These are phyloP conservation scores for Silene conica DNA, from an alignment of 148 eudicot genomes.

Conservation along the genomic window DNA sequence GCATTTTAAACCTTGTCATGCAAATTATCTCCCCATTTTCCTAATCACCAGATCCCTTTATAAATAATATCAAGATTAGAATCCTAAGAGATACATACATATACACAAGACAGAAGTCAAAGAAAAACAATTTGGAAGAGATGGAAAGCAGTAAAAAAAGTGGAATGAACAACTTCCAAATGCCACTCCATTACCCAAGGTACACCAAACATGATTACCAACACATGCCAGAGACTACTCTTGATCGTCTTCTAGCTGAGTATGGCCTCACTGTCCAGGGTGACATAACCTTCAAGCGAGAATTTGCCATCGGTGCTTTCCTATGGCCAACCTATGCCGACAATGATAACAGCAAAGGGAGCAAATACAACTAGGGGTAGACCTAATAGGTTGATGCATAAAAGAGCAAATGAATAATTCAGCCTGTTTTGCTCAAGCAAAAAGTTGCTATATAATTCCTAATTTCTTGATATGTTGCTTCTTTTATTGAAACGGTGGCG, in stretches of 20 bases:
- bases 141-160: conserved; percentile 21
- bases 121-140: background rate
- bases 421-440: background rate
- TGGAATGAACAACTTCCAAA: conserved; percentile 34
- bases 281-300: conserved; percentile 47
- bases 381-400: background rate
- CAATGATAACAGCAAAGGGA: background rate
- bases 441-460: background rate
- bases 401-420: conserved; percentile 4
- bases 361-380: background rate
- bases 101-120: background rate
- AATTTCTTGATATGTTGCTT: conserved; percentile 13
- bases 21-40: background rate
- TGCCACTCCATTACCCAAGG: conserved; percentile 81
- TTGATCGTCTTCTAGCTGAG: conserved; percentile 53
- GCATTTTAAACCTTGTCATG: conserved; percentile 10
- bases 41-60: background rate
- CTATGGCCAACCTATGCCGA: conserved; percentile 48
- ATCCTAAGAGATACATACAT: background rate
- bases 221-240: conserved; percentile 46
- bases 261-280: conserved; percentile 54
- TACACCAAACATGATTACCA: conserved; percentile 57
- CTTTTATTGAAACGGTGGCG: background rate
- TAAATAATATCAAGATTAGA: background rate
- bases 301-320: conserved; percentile 69